A percentile compares a stretch with the other conserved stretches of the same genome.
Evolutionary conservation across 768 basidiomycete species (phyloP).

Genomic region (Tulasnella sp.): DNA sequence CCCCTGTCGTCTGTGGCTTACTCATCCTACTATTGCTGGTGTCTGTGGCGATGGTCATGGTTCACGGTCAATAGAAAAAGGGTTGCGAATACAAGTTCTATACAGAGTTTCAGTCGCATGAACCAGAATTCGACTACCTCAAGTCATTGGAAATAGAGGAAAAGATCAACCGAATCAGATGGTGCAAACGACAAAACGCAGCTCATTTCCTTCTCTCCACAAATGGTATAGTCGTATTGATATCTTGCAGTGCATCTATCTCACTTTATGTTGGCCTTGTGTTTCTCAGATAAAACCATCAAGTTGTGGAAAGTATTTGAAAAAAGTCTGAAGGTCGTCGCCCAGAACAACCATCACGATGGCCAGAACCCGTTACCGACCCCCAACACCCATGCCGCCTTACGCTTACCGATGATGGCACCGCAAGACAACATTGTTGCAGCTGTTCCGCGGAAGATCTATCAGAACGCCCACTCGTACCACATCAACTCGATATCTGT

Average conservation of each 20-base stretch:
- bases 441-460: conserved; percentile 95
- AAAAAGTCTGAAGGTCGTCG: conserved; percentile 87
- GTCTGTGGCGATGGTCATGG: not conserved
- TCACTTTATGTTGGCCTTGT: not conserved
- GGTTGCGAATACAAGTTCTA: conserved; percentile 99
- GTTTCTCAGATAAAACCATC: conserved; percentile 84
- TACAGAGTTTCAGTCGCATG: conserved; percentile 98
- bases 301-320: conserved; percentile 99
- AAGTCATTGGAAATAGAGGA: conserved; percentile 99
- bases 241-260: not conserved
- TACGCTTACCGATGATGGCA: conserved; percentile 81
- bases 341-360: conserved; percentile 88
- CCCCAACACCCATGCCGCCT: conserved; percentile 42
- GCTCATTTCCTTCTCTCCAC: conserved; percentile 96
- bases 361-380: conserved; percentile 49
- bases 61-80: conserved; percentile 60
- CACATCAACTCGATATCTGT: conserved; percentile 99
- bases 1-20: not conserved
- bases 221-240: conserved; percentile 48
- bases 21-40: not conserved
- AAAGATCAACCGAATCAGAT: conserved; percentile 99
- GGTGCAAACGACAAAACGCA: conserved; percentile 96
- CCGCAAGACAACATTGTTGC: conserved; percentile 97
- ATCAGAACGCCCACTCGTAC: conserved; percentile 98
- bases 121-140: conserved; percentile 99